phyloP scores from a whole-genome alignment of 73 alveolate species.

The Tetrahymena elliotti region DNA sequence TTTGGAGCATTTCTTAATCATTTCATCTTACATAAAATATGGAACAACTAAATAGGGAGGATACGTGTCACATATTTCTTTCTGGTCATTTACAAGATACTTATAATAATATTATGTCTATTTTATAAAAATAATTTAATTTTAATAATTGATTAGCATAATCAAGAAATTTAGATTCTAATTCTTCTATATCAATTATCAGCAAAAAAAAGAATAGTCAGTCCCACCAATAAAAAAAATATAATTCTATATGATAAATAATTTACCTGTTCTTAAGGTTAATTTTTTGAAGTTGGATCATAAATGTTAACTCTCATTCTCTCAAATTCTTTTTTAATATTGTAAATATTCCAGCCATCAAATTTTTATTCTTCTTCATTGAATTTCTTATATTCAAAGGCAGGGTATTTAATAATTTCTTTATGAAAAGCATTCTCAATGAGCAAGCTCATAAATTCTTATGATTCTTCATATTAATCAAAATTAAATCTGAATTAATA shows the following conservation, averaged over 20 bases:
- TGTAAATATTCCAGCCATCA: conserved; percentile 26
- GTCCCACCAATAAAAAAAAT: no score
- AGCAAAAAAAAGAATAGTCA: neutral
- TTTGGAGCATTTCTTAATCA: conserved; percentile 47
- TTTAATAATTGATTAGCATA: neutral
- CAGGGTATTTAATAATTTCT: conserved; percentile 5
- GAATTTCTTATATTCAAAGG: conserved; percentile 4
- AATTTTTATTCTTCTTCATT: neutral
- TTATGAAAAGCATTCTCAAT: conserved; percentile 13
- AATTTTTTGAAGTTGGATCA: neutral
- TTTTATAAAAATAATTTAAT: neutral
- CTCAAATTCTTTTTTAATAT: conserved; percentile 11
- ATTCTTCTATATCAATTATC: neutral
- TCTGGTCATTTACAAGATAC: conserved; percentile 33
- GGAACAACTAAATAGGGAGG: conserved; percentile 75
- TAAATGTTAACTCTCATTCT: conserved; percentile 10
- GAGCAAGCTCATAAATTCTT: neutral
- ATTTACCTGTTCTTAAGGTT: neutral
- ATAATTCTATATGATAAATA: neutral
- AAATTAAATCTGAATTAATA: conserved; percentile 1
- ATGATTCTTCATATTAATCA: conserved; percentile 11
- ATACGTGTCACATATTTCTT: conserved; percentile 62
- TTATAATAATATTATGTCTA: conserved; percentile 1
- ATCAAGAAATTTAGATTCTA: neutral
- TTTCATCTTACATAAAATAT: conserved; percentile 42